Evolutionary conservation across 176 grass and related monocot species (phyloP).

Genomic region (Musa beccarii): DNA sequence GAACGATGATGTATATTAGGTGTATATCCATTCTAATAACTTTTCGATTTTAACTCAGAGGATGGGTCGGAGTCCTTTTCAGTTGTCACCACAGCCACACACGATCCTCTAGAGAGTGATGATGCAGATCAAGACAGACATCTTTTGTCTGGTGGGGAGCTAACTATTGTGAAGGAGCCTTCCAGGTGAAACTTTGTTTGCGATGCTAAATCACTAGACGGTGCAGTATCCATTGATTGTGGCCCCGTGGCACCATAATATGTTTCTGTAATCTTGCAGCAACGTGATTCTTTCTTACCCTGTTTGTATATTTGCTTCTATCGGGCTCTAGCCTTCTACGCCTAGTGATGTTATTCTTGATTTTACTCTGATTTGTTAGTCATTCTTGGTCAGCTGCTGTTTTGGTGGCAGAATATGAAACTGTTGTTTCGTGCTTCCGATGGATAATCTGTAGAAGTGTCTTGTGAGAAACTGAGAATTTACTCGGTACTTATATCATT

Average conservation of each 20-base stretch:
- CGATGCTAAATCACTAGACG: background rate
- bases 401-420: background rate
- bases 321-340: background rate
- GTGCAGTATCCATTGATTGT: background rate
- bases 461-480: background rate
- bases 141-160: conserved; percentile 46
- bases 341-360: background rate
- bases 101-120: conserved; percentile 43
- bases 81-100: conserved; percentile 29
- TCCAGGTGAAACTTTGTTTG: conserved; percentile 36
- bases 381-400: background rate
- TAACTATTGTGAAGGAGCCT: conserved; percentile 55
- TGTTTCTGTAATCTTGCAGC: too few species aligned
- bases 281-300: background rate
- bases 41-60: conserved; percentile 31
- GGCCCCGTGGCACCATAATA: background rate
- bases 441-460: background rate
- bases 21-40: background rate
- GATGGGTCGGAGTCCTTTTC: conserved; percentile 48
- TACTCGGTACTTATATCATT: background rate
- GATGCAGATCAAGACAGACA: conserved; percentile 63
- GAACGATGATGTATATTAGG: background rate
- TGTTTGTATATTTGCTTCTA: background rate
- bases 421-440: background rate
- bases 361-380: background rate